Conservation (phyloP, 208 protist genomes). For the Acanthamoeba royreba region DNA sequence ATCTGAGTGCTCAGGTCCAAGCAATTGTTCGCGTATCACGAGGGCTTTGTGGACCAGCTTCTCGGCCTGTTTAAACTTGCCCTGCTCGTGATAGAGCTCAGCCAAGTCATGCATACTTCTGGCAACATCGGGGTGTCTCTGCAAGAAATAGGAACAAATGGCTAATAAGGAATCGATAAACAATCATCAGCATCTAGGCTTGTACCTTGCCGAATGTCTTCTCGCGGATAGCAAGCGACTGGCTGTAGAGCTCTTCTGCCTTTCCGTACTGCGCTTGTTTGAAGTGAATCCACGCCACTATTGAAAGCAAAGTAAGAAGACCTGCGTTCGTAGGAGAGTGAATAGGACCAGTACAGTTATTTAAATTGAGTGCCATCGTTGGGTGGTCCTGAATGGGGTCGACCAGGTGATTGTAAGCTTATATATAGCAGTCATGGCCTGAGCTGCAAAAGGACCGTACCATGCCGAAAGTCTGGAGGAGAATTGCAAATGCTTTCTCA, state of each 20-base stretch:
- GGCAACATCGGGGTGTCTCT: slow-evolving; percentile 22
- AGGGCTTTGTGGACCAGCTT: slow-evolving; percentile 28
- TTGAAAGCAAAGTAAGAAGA: not conserved
- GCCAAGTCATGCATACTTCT: slow-evolving; percentile 44
- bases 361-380: not conserved
- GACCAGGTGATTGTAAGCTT: too few species aligned
- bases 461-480: slow-evolving; percentile 25
- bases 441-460: too few species aligned
- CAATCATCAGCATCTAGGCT: not conserved
- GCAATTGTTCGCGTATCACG: slow-evolving; percentile 38
- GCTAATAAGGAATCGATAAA: not conserved
- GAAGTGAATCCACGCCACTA: slow-evolving; percentile 49
- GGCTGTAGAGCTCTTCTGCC: slow-evolving; percentile 41
- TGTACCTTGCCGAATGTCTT: slow-evolving; percentile 49
- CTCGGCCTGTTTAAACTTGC: slow-evolving; percentile 48
- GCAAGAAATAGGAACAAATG: not conserved
- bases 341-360: slow-evolving; percentile 15
- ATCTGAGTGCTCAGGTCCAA: slow-evolving; percentile 34
- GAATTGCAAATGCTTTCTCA: not conserved
- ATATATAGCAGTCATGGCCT: too few species aligned
- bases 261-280: slow-evolving; percentile 28
- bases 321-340: too few species aligned
- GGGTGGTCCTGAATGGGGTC: slow-evolving; percentile 52
- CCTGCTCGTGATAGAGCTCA: slow-evolving; percentile 50
- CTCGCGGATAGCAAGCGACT: slow-evolving; percentile 23